These are phyloP conservation scores for Boletus vinaceobasis DNA, from an alignment of 768 basidiomycete species.

Conservation along the genomic window DNA sequence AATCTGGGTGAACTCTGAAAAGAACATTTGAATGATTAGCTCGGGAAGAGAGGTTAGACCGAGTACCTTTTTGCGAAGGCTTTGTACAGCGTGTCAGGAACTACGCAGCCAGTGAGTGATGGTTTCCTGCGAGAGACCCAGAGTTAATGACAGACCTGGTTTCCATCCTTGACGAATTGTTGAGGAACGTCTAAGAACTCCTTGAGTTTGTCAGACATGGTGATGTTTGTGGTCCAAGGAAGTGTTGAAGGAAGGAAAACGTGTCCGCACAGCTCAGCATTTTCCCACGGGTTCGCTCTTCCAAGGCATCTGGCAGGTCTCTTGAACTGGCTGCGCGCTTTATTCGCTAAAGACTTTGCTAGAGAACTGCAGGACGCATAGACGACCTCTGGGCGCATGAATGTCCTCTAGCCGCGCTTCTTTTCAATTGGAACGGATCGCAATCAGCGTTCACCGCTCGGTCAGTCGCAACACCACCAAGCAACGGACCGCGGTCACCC, in stretches of 20 bases:
- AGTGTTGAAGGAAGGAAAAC: slow-evolving; percentile 22
- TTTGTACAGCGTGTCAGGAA: slow-evolving; percentile 98
- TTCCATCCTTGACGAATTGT: slow-evolving; percentile 89
- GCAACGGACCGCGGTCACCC: slow-evolving; percentile 6
- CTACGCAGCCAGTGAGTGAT: slow-evolving; percentile 39
- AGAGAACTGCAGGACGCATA: slow-evolving; percentile 14
- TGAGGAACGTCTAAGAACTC: slow-evolving; percentile 91
- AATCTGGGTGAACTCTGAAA: slow-evolving; percentile 87
- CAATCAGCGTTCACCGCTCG: slow-evolving; percentile 24
- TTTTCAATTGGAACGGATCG: slow-evolving; percentile 29
- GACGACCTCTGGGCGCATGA: slow-evolving; percentile 44
- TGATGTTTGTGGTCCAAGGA: slow-evolving; percentile 23
- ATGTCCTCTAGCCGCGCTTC: slow-evolving; percentile 51
- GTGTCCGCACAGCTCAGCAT: slow-evolving; percentile 19
- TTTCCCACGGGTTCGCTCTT: slow-evolving; percentile 29
- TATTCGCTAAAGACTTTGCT: slow-evolving; percentile 5
- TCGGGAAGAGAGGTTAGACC: not conserved
- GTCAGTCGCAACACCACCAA: slow-evolving; percentile 10
- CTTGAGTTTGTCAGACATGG: slow-evolving; percentile 87
- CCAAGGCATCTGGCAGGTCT: not conserved
- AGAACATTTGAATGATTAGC: slow-evolving; percentile 1
- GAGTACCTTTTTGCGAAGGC: slow-evolving; percentile 86
- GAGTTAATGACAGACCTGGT: slow-evolving; percentile 61
- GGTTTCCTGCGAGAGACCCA: not conserved
- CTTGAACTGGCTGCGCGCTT: not conserved